These are phyloP conservation scores for Thuidium tamariscinum DNA, from an alignment of 225 moss, liverwort and hornwort genomes.

Conservation along the genomic window DNA sequence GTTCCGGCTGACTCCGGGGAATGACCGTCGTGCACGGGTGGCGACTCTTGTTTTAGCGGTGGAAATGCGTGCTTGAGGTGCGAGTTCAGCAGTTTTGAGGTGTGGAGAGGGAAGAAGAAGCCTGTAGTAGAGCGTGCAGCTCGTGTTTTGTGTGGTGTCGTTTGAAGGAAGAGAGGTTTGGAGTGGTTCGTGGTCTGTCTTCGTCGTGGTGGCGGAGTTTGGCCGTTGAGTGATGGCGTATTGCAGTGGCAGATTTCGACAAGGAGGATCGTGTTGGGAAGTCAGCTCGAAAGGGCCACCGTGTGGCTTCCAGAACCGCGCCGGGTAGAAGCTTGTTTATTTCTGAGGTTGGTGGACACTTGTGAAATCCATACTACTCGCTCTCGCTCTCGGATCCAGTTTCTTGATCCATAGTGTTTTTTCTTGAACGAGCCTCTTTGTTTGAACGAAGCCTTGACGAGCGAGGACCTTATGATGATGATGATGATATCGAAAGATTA, in stretches of 20 bases:
- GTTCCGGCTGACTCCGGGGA: background rate
- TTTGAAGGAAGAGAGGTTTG: background rate
- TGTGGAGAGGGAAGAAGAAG: background rate
- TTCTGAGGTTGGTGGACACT: background rate
- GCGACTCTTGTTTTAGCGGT: background rate
- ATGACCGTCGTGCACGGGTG: background rate
- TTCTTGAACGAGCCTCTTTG: background rate
- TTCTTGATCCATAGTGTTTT: background rate
- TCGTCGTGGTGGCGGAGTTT: background rate
- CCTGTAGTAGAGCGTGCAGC: background rate
- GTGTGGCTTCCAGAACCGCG: constrained; percentile 14
- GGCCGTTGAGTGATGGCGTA: constrained; percentile 21
- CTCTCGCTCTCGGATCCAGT: background rate
- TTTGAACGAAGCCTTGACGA: background rate
- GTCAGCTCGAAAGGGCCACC: constrained; percentile 26
- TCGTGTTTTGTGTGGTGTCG: background rate
- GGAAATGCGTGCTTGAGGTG: background rate
- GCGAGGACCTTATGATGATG: background rate
- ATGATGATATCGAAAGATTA: too few species aligned
- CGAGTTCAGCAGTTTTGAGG: background rate
- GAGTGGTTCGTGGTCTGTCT: background rate
- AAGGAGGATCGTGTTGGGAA: constrained; percentile 20
- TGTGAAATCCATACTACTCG: background rate
- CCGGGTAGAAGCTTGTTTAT: background rate
- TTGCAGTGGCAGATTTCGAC: constrained; percentile 29